Base-by-base conservation (phyloP, 1,284 basidiomycete species). In the Mycena sp. region DNA sequence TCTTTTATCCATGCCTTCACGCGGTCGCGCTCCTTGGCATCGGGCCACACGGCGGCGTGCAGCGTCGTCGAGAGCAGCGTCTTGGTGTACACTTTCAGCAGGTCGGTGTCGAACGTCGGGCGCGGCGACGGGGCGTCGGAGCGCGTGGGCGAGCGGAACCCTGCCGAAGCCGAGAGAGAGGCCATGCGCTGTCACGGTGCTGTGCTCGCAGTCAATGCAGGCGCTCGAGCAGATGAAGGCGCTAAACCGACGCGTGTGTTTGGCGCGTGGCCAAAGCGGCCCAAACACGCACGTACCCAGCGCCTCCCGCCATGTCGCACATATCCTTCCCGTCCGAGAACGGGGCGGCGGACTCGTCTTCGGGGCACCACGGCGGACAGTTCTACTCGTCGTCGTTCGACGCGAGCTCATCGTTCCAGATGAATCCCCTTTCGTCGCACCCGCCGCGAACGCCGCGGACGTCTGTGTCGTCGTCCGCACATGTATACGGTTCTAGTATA, bases 1-100 rank as follows among this genome's bases (percentile, higher is more conserved):
- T 94, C 90, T 75, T 89, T 91, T 73, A 91, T 92, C 89, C 90
- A 92, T 10, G 75, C 81, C 74, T 87, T 90, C 17, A 89, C 83
- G 56, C 83, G 83, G 43, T 92, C 90, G 37, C 85, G 82, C 63
- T 93, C 90, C 68, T 85, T 86, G 48, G 81, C 72, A 49, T 87
- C 85, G 46, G 87, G 84, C 90, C 91, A 93, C n/a, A 81, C 72
- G 54, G 81, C 82, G 55, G 77, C 82, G 65, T 88, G 84, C 26
- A 94, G 80, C 1, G 87, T 91, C 6, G 87, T 83, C 64, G 87
- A 82, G 54, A 93, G 79, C 53, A 93, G 84, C 73, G 89, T 90
- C 82, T 91, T 93, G 77, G 92, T 90, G 77, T 94, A 94, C 26
- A 85, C 81, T 35, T 35, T 35, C 58, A 93, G 82, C 40, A 87